These are phyloP conservation scores for Scleroderma bovista DNA, from an alignment of 768 basidiomycete genomes.

Conservation along the genomic window DNA sequence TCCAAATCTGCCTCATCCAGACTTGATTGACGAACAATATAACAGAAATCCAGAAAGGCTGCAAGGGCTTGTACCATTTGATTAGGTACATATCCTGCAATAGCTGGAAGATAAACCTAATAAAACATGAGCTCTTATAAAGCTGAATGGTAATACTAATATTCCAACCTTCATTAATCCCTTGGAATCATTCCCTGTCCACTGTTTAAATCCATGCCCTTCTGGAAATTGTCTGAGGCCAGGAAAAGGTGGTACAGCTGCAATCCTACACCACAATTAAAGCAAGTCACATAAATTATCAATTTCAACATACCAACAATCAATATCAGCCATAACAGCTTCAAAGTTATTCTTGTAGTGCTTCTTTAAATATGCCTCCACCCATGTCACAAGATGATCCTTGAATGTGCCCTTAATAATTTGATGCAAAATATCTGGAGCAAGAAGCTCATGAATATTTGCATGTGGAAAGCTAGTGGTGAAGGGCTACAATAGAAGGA, in stretches of 20 bases:
- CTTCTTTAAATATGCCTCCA: slow-evolving; percentile 4
- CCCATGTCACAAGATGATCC: slow-evolving; percentile 37
- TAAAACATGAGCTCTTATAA: neutral
- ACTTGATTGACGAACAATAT: slow-evolving; percentile 10
- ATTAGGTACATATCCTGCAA: slow-evolving; percentile 26
- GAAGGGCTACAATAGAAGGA: neutral
- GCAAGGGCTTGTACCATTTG: slow-evolving; percentile 21
- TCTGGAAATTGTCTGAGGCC: slow-evolving; percentile 26
- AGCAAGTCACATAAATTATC: neutral
- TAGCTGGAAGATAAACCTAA: slow-evolving; percentile 28
- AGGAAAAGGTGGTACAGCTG: slow-evolving; percentile 23
- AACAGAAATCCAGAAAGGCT: slow-evolving; percentile 28
- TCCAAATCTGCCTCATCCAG: neutral
- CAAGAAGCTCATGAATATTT: slow-evolving; percentile 6
- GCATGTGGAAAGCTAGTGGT: neutral
- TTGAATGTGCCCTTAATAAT: slow-evolving; percentile 39
- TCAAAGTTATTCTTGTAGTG: neutral
- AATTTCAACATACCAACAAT: slow-evolving; percentile 1
- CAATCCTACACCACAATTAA: slow-evolving; percentile 13
- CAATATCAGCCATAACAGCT: slow-evolving; percentile 1
- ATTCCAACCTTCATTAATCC: slow-evolving; percentile 18
- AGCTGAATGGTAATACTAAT: neutral
- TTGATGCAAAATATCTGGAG: slow-evolving; percentile 25
- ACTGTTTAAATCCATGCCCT: slow-evolving; percentile 28
- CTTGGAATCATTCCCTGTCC: slow-evolving; percentile 36